Evolutionary conservation across 805 yeast species (phyloP).

Genomic region (Yarrowia sp.): DNA sequence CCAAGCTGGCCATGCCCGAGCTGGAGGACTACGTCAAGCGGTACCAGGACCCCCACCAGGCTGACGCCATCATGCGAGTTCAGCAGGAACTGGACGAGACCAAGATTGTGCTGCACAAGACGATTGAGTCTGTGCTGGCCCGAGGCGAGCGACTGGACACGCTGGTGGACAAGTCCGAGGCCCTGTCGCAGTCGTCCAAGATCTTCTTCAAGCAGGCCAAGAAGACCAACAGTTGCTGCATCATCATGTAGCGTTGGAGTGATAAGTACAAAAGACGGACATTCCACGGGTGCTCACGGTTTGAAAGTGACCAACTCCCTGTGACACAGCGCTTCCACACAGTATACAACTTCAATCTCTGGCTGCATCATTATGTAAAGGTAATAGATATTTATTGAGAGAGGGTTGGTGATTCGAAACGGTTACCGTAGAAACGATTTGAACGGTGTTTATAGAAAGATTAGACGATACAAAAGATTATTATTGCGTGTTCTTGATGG

Average conservation of each 20-base stretch:
- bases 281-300: no score
- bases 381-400: slow-evolving; percentile 36
- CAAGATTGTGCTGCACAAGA: slow-evolving; percentile 92
- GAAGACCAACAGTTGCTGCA: slow-evolving; percentile 90
- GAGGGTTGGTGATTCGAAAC: background rate
- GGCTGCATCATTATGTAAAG: slow-evolving; percentile 32
- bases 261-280: background rate
- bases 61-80: slow-evolving; percentile 95
- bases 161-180: slow-evolving; percentile 93
- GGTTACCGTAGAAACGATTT: no score
- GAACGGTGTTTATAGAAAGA: no score
- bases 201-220: slow-evolving; percentile 98
- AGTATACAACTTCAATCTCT: background rate
- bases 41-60: slow-evolving; percentile 97
- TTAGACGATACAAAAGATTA: no score
- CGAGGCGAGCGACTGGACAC: slow-evolving; percentile 96
- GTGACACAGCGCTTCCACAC: background rate
- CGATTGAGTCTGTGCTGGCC: slow-evolving; percentile 90
- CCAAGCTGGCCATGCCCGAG: slow-evolving; percentile 61
- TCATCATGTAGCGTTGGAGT: slow-evolving; percentile 58
- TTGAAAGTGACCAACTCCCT: no score
- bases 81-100: slow-evolving; percentile 98
- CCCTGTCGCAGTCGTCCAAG: slow-evolving; percentile 83
- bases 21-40: slow-evolving; percentile 74
- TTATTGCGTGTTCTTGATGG: no score